Evolutionary conservation across 2,329 filamentous ascomycete genomes (phyloP).

Genomic region (Pestalotiopsis sp.): DNA sequence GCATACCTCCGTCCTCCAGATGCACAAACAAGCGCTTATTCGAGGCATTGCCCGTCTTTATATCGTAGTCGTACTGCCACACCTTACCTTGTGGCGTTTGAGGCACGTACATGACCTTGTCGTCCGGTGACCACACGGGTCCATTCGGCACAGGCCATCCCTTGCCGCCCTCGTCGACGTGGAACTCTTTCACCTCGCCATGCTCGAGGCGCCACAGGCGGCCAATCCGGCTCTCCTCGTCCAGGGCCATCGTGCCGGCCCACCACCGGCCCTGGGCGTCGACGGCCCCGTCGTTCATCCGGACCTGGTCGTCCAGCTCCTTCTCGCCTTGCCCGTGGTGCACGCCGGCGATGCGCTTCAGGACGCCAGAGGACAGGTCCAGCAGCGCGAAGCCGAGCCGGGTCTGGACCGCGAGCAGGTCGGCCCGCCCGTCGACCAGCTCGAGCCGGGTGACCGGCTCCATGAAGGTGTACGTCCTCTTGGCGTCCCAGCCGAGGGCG

Average conservation of each 20-base stretch:
- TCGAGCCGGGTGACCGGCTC: slow-evolving; percentile 24
- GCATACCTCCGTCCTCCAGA: slow-evolving; percentile 17
- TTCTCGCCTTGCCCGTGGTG: slow-evolving; percentile 12
- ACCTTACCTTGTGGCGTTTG: slow-evolving; percentile 16
- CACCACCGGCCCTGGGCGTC: slow-evolving; percentile 25
- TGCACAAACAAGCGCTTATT: slow-evolving; percentile 16
- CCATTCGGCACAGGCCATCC: slow-evolving; percentile 24
- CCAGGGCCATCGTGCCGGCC: slow-evolving; percentile 26
- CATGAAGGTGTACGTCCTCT: slow-evolving; percentile 17
- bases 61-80: slow-evolving; percentile 20
- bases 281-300: slow-evolving; percentile 28
- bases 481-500: slow-evolving; percentile 17
- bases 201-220: slow-evolving; percentile 23
- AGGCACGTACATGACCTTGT: slow-evolving; percentile 17
- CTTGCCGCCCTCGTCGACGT: slow-evolving; percentile 12
- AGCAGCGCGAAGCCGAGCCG: slow-evolving; percentile 22
- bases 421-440: slow-evolving; percentile 17
- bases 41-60: slow-evolving; percentile 13
- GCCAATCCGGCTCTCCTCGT: slow-evolving; percentile 23
- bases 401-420: slow-evolving; percentile 25
- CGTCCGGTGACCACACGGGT: slow-evolving; percentile 26
- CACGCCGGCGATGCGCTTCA: slow-evolving; percentile 20
- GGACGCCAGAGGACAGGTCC: slow-evolving; percentile 17
- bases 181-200: slow-evolving; percentile 13
- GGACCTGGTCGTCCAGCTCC: slow-evolving; percentile 21